A percentile compares a stretch with the other conserved stretches of the same genome.
phyloP scores from a whole-genome alignment of 176 grass and related monocot genomes.

The Musa schizocarpa region DNA sequence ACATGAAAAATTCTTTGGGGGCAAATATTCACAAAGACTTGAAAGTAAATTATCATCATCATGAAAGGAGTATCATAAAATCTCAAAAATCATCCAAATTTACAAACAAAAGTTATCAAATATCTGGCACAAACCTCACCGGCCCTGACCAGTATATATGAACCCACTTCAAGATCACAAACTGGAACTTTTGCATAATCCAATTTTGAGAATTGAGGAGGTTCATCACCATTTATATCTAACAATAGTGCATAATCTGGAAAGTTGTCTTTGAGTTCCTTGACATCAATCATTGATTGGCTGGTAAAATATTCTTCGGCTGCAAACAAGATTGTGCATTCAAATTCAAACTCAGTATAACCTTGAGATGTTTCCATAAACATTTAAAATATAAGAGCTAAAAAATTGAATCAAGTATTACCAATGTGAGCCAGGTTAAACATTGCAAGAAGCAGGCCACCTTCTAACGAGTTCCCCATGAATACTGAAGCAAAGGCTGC shows the following conservation, averaged over 20 bases:
- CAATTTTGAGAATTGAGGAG: conserved; percentile 67
- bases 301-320: conserved; percentile 98
- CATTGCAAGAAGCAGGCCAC: conserved; percentile 96
- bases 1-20: neutral
- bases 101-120: conserved; percentile 16
- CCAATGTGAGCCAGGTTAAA: conserved; percentile 98
- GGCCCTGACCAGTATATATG: conserved; percentile 87
- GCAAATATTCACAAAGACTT: neutral
- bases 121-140: conserved; percentile 70
- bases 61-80: neutral
- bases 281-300: conserved; percentile 90
- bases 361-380: neutral
- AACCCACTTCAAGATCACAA: conserved; percentile 82
- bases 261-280: conserved; percentile 83
- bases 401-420: conserved; percentile 27
- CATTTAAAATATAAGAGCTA: neutral
- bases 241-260: conserved; percentile 85
- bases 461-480: conserved; percentile 96
- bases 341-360: neutral
- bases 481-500: conserved; percentile 98
- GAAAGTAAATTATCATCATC: neutral
- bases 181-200: conserved; percentile 85
- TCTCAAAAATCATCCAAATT: conserved; percentile 2
- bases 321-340: conserved; percentile 24
- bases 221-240: conserved; percentile 42